Evolutionary conservation across 495 filamentous ascomycete species (phyloP).

Genomic region (Penicillium taxi): DNA sequence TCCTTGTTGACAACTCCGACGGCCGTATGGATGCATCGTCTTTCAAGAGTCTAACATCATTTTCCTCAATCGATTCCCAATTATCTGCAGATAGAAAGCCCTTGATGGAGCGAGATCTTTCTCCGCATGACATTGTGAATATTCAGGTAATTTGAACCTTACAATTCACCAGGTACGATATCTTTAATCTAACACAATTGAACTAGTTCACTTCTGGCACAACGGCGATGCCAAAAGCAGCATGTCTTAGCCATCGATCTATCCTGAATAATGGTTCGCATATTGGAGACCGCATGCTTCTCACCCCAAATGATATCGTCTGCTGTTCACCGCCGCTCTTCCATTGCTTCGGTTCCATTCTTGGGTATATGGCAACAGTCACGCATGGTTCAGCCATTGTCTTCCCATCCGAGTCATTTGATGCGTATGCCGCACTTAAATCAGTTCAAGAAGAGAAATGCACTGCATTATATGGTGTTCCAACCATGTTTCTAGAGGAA

Average conservation of each 20-base stretch:
- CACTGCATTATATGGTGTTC: constrained; percentile 86
- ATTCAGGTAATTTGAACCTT: too few species aligned
- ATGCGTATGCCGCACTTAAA: constrained; percentile 62
- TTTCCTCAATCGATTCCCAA: constrained; percentile 35
- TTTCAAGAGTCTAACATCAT: constrained; percentile 47
- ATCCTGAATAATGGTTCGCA: constrained; percentile 87
- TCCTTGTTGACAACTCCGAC: constrained; percentile 74
- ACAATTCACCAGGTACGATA: too few species aligned
- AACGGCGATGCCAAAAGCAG: constrained; percentile 83
- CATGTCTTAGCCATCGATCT: constrained; percentile 72
- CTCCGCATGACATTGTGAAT: constrained; percentile 69
- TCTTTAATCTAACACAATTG: too few species aligned
- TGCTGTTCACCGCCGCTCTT: constrained; percentile 86
- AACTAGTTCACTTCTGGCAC: constrained; percentile 95
- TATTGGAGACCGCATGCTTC: constrained; percentile 75
- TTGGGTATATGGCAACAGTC: constrained; percentile 91
- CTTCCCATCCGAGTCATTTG: constrained; percentile 82
- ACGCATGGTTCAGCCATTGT: constrained; percentile 80
- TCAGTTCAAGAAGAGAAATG: constrained; percentile 66
- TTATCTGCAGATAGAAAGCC: constrained; percentile 41
- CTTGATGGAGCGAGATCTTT: constrained; percentile 42
- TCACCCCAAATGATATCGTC: constrained; percentile 62
- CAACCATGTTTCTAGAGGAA: constrained; percentile 93
- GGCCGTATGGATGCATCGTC: constrained; percentile 45
- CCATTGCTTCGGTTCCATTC: constrained; percentile 85